Conservation (phyloP, 495 filamentous ascomycete genomes). For the Neurospora sp. region DNA sequence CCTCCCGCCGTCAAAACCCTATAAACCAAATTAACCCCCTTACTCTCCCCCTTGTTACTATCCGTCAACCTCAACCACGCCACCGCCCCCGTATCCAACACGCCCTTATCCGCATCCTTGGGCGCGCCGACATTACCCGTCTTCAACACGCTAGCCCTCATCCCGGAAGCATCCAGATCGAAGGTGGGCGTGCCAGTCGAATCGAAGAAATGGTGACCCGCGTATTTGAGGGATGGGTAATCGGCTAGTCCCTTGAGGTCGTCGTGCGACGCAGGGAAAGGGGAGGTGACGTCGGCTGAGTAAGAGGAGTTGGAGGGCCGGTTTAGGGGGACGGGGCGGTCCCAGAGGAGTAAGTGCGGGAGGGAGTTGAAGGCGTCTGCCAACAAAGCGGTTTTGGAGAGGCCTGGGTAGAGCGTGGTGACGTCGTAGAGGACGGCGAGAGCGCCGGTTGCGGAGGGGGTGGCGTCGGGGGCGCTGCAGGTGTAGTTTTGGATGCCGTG, state of each 20-base stretch:
- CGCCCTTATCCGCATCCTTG: slow-evolving; percentile 31
- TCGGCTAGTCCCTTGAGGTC: slow-evolving; percentile 19
- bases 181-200: slow-evolving; percentile 43
- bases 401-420: slow-evolving; percentile 35
- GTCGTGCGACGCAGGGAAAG: slow-evolving; percentile 32
- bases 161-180: slow-evolving; percentile 31
- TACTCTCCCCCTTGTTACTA: slow-evolving; percentile 29
- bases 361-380: slow-evolving; percentile 20
- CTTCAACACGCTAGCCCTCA: slow-evolving; percentile 33
- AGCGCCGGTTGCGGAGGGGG: slow-evolving; percentile 43
- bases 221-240: slow-evolving; percentile 20
- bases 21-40: slow-evolving; percentile 48
- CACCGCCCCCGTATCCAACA: slow-evolving; percentile 41
- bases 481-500: slow-evolving; percentile 75
- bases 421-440: slow-evolving; percentile 59
- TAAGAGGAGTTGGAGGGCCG: slow-evolving; percentile 20
- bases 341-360: slow-evolving; percentile 22
- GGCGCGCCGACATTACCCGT: slow-evolving; percentile 45
- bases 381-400: slow-evolving; percentile 15
- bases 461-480: slow-evolving; percentile 28
- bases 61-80: slow-evolving; percentile 54
- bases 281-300: slow-evolving; percentile 22
- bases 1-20: slow-evolving; percentile 62
- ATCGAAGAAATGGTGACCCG: slow-evolving; percentile 63
- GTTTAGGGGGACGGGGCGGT: slow-evolving; percentile 29